Evolutionary conservation across 2,329 filamentous ascomycete genomes (phyloP), one percentile per base, ranked within the genome.

Genomic region (Penicillium sp.): DNA sequence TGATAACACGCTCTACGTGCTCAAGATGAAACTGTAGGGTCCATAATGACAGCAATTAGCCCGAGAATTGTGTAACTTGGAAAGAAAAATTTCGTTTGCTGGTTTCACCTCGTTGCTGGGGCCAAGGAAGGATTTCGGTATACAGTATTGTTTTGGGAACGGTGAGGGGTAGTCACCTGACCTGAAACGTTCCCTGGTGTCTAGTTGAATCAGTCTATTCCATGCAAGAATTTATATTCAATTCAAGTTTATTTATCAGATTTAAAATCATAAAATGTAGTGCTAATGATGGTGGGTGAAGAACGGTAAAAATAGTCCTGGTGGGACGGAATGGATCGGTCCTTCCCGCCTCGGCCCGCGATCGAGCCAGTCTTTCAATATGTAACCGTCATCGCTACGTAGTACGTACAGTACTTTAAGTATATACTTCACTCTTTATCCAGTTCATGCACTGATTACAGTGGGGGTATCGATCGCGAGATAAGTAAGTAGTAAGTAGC

Each of bases 291-390:
- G n/a, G n/a, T n/a, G n/a, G n/a, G n/a, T n/a, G 43, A 38, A 6
- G 33, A 38, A 11, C 40, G 40, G 40, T 42, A 20, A 42, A 18
- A 42, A 42, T 42, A 11, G 35, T 11, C 6, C 16, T 43, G 40
- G 40, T 54, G 52, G 51, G 35, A 33, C 52, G 48, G 47, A 30
- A 48, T 6, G 47, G 55, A 50, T 50, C 42, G 42, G 55, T 45
- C 57, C 40, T n/a, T 55, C 52, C 47, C 52, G 53, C 52, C n/a
- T 49, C 56, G 56, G 56, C 50, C 56, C 56, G 56, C 51, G 50
- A 53, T 48, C 50, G 50, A 45, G 42, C 33, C 56, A 55, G 24
- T 28, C 52, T 48, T 54, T 54, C 28, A 26, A n/a, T 45, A 28
- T 47, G 47, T n/a, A n/a, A n/a, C 9, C 40, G 18, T 14, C 21